Conservation (phyloP, 768 basidiomycete species). For the Suillus spraguei region DNA sequence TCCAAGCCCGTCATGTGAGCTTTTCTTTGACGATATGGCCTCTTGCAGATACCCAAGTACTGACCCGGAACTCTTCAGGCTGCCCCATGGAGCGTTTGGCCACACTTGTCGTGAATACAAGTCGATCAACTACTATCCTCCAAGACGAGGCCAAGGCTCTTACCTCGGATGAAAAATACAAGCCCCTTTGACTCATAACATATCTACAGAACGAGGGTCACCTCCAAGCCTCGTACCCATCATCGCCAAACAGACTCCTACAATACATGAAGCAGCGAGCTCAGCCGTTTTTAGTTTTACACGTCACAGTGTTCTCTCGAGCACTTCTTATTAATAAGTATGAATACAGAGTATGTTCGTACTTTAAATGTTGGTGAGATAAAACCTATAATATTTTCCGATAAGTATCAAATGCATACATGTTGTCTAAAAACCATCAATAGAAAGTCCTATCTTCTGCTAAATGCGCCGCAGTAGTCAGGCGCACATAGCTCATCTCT, state of each 20-base stretch:
- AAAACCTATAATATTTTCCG: not conserved
- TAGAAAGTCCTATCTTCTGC: not conserved
- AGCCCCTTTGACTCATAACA: not conserved
- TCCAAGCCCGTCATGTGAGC: not conserved
- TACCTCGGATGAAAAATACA: not conserved
- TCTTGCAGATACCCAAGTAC: not conserved
- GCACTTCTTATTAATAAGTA: slow-evolving; percentile 2
- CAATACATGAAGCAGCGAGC: not conserved
- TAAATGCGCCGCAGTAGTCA: not conserved
- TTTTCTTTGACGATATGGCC: not conserved
- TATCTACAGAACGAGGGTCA: not conserved
- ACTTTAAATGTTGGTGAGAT: not conserved
- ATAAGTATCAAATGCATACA: not conserved
- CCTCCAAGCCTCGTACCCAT: not conserved
- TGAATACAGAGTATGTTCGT: not conserved
- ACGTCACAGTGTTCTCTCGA: slow-evolving; percentile 7
- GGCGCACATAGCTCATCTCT: not conserved
- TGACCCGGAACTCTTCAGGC: not conserved
- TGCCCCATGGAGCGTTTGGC: too few species aligned
- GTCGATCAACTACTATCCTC: not conserved
- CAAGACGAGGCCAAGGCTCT: not conserved
- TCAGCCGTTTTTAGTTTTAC: slow-evolving; percentile 3
- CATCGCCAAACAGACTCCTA: not conserved
- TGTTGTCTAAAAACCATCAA: not conserved
- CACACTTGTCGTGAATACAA: not conserved